Conservation (phyloP, 2,329 filamentous ascomycete species). For the Sporothrix humicola region DNA sequence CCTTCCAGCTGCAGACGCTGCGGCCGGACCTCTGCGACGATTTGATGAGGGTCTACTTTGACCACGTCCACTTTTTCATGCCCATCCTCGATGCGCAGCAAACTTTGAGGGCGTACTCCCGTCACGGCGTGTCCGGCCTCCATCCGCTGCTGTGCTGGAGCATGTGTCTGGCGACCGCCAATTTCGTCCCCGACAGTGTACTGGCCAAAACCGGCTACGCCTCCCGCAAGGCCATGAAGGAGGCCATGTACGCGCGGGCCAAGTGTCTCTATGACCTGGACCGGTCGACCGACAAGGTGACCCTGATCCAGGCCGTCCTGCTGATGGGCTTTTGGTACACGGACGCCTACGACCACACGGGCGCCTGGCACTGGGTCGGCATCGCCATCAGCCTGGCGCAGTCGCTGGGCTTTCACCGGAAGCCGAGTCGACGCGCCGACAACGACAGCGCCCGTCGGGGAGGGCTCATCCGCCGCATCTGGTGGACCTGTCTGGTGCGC, state of each 20-base stretch:
- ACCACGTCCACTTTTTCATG: constrained; percentile 41
- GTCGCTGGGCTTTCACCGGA: constrained; percentile 50
- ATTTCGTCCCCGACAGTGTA: constrained; percentile 30
- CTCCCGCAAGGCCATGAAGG: constrained; percentile 47
- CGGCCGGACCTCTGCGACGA: constrained; percentile 7
- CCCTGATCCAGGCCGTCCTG: constrained; percentile 51
- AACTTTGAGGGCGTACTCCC: constrained; percentile 37
- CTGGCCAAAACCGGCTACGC: constrained; percentile 36
- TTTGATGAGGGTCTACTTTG: constrained; percentile 39
- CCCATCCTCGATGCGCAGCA: constrained; percentile 39
- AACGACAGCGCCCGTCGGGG: not conserved
- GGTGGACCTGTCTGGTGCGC: constrained; percentile 32
- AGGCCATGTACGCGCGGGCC: constrained; percentile 43
- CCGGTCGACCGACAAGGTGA: constrained; percentile 48
- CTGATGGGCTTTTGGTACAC: constrained; percentile 52
- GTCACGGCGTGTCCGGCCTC: constrained; percentile 20
- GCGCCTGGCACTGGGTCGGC: constrained; percentile 55
- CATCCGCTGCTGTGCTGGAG: constrained; percentile 42
- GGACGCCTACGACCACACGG: constrained; percentile 49
- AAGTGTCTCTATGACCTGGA: constrained; percentile 44
- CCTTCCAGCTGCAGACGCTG: not conserved
- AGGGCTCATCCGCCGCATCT: constrained; percentile 19
- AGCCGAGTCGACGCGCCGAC: not conserved
- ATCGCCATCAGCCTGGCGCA: constrained; percentile 52
- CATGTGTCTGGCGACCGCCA: constrained; percentile 44